phyloP scores from a whole-genome alignment of 768 basidiomycete genomes.

The Sarcomyxa edulis region DNA sequence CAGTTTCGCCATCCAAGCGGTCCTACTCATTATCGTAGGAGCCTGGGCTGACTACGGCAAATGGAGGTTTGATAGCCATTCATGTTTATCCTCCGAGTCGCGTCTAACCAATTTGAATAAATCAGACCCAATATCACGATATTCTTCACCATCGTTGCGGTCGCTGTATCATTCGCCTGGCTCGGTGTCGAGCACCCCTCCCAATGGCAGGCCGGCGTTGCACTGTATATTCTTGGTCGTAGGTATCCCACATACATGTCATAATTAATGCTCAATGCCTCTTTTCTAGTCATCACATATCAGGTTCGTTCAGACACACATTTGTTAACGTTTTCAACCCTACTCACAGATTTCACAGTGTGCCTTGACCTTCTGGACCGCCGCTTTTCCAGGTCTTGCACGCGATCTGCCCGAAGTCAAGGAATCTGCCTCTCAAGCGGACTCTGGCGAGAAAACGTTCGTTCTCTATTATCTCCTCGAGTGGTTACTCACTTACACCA shows the following conservation, averaged over 20 bases:
- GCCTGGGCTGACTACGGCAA: constrained; percentile 82
- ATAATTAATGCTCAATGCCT: constrained; percentile 6
- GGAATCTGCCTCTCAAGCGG: constrained; percentile 36
- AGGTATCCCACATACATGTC: constrained; percentile 18
- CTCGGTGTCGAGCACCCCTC: constrained; percentile 64
- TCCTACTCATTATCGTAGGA: constrained; percentile 58
- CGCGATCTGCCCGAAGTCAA: constrained; percentile 67
- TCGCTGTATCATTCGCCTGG: constrained; percentile 74
- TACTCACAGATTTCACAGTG: constrained; percentile 33
- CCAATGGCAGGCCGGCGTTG: constrained; percentile 58
- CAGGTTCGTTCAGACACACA: constrained; percentile 34
- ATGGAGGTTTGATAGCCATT: constrained; percentile 57
- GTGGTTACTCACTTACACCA: background rate
- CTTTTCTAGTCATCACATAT: constrained; percentile 57
- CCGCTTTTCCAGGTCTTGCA: constrained; percentile 74
- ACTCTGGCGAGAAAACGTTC: constrained; percentile 43
- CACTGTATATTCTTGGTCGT: constrained; percentile 62
- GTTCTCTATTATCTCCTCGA: constrained; percentile 6
- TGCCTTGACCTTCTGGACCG: constrained; percentile 77
- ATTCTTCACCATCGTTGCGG: constrained; percentile 61
- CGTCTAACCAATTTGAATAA: constrained; percentile 5
- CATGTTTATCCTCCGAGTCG: background rate
- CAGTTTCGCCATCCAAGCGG: constrained; percentile 72
- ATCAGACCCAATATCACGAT: constrained; percentile 71
- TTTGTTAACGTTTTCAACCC: background rate